phyloP scores from a whole-genome alignment of 768 basidiomycete genomes.

The Amanita inopinata region DNA sequence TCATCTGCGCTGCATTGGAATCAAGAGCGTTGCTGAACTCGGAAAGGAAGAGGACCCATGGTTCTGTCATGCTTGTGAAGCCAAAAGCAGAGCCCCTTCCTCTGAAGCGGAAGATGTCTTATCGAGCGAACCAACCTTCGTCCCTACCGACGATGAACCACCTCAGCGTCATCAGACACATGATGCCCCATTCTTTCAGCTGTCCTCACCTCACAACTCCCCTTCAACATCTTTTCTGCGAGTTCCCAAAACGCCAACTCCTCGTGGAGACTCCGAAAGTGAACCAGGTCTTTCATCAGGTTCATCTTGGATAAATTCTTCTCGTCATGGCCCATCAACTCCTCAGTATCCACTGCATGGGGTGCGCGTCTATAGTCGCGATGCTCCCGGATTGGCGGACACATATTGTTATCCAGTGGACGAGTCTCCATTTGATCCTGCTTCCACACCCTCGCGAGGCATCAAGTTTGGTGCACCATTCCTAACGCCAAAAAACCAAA shows the following conservation, averaged over 20 bases:
- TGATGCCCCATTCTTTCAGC: slow-evolving; percentile 54
- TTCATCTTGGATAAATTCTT: slow-evolving; percentile 40
- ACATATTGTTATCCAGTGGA: slow-evolving; percentile 24
- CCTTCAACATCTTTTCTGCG: slow-evolving; percentile 41
- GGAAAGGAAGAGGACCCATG: slow-evolving; percentile 74
- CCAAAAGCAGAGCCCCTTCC: slow-evolving; percentile 32
- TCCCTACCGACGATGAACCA: slow-evolving; percentile 51
- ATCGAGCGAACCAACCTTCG: slow-evolving; percentile 59
- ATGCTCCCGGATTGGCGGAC: slow-evolving; percentile 29
- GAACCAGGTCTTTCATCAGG: slow-evolving; percentile 23
- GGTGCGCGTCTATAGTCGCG: slow-evolving; percentile 27
- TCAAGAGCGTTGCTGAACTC: slow-evolving; percentile 49
- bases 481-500: slow-evolving; percentile 50
- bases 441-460: slow-evolving; percentile 74
- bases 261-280: slow-evolving; percentile 26
- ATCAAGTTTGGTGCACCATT: slow-evolving; percentile 52
- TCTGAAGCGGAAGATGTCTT: slow-evolving; percentile 21
- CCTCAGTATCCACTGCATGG: slow-evolving; percentile 33
- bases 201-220: slow-evolving; percentile 39
- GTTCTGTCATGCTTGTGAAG: slow-evolving; percentile 55
- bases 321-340: slow-evolving; percentile 43
- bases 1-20: slow-evolving; percentile 73
- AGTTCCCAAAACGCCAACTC: slow-evolving; percentile 44
- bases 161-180: slow-evolving; percentile 28
- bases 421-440: slow-evolving; percentile 63